Base-by-base conservation (phyloP, 1,284 basidiomycete species). In the Sanghuangporus weigelae region DNA sequence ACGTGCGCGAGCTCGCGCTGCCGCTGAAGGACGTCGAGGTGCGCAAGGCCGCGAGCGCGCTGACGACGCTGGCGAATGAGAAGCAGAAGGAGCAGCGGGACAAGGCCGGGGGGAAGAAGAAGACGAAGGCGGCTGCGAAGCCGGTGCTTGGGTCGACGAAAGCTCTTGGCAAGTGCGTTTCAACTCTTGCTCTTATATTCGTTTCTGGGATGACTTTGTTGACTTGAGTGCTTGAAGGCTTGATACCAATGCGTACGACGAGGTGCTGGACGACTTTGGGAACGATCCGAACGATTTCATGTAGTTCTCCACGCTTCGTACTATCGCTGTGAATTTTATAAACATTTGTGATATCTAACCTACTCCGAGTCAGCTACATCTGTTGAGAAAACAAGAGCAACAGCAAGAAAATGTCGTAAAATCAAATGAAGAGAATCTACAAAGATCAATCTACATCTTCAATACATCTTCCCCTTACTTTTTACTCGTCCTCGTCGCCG, bases 71-170 rank as follows among this genome's bases (percentile, higher is more conserved):
- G 11, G 90, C 93, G 57, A 96, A 96, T 72, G 93, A 95, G 78
- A 98, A 98, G 78, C 93, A 95, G 78, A 92, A 86, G 75, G 93
- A 94, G 73, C 85, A 89, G 73, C 80, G 89, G 65, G 93, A 95
- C 56, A 93, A 92, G 76, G 81, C 86, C 0, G 88, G 85, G 67
- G 92, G 93, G 23, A 96, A 95, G 84, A 95, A 95, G 81, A 96
- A 95, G 78, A 81, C 85, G 64, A 89, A 91, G 73, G 74, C 79
- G 5, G 76, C 83, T 8, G 75, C 80, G n/a, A 95, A 90, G 74
- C 92, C 92, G 31, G 81, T 70, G 1, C 75, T 96, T 38, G 93
- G 90, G 12, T 82, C 85, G n/a, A 77, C 84, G 67, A 95, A 92
- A 73, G 75, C 78, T 42, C 77, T 78, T 31, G 77, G 71, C 70